Base-by-base conservation (phyloP, 169 alveolate genomes). In the Plasmodium fragile region DNA sequence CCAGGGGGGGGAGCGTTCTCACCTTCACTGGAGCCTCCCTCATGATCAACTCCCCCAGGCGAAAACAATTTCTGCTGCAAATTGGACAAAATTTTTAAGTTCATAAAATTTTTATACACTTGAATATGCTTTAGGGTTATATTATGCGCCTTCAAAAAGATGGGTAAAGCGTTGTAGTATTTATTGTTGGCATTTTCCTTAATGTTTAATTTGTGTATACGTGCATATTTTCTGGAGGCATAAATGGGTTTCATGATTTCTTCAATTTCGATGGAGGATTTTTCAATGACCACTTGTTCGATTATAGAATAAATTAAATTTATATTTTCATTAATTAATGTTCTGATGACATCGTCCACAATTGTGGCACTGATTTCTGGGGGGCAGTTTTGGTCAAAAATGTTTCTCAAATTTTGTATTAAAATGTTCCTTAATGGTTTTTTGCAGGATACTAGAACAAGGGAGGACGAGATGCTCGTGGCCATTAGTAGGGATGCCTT, bases 401-500 rank as follows among this genome's bases (percentile, higher is more conserved):
- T 8, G 81, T 52, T 77, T 59, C 89, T 78, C 71, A 89, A 53
- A 77, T 89, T 89, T 89, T 89, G 94, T 53, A 78, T 28, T 52
- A 98, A 95, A 34, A 97, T 90, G 78, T 97, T 97, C 53, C 97
- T 93, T 45, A 99, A 94, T 28, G 97, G 97, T 73, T 96, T 97
- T 79, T 97, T 94, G 81, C 99, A 97, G 10, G 99, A 98, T 32
- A 98, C 99, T 45, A 96, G 96, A 6, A 99, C 99, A 77, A 99
- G 97, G 22, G 98, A 95, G 4, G 99, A 99, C 7, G 99, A 98
- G 43, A 98, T 89, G 25, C 97, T 96, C 52, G 99, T 91, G 49
- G 98, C 98, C 96, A 98, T 98, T 79, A 96, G 90, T 41, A 97
- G 97, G 30, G 99, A 98, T 0, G 99, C 99, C 41, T 96, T 94